These are phyloP conservation scores for Linderina pennispora DNA, from an alignment of 192 early-diverging fungal genomes.

Conservation along the genomic window DNA sequence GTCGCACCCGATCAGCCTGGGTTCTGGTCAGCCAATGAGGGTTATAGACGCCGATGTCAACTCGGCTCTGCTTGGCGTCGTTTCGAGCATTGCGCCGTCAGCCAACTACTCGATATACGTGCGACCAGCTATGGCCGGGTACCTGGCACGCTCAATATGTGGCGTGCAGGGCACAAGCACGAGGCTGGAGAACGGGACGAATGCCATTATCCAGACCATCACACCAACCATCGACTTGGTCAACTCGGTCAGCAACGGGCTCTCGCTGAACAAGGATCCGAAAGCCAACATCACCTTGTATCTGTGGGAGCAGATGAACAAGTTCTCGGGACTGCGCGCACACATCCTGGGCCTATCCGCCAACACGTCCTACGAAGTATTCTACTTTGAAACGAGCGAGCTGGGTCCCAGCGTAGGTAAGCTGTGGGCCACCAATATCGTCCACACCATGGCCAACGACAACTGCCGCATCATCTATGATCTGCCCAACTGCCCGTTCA, in stretches of 20 bases:
- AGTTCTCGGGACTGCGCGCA: neutral
- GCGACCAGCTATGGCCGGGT: neutral
- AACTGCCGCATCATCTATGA: neutral
- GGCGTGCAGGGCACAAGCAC: neutral
- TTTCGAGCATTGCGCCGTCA: neutral
- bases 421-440: neutral
- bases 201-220: neutral
- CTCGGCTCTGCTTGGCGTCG: neutral
- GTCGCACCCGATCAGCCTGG: neutral
- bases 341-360: neutral
- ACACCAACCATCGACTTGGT: neutral
- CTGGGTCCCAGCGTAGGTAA: neutral
- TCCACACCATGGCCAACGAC: neutral
- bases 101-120: neutral
- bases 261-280: neutral
- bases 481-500: neutral
- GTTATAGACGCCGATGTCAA: neutral
- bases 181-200: neutral
- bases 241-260: neutral
- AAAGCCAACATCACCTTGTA: neutral
- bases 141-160: neutral
- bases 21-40: neutral
- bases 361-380: neutral
- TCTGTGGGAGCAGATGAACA: neutral
- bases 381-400: neutral